Evolutionary conservation across 1,284 basidiomycete genomes (phyloP).

Genomic region (Ustilago xerochloae): DNA sequence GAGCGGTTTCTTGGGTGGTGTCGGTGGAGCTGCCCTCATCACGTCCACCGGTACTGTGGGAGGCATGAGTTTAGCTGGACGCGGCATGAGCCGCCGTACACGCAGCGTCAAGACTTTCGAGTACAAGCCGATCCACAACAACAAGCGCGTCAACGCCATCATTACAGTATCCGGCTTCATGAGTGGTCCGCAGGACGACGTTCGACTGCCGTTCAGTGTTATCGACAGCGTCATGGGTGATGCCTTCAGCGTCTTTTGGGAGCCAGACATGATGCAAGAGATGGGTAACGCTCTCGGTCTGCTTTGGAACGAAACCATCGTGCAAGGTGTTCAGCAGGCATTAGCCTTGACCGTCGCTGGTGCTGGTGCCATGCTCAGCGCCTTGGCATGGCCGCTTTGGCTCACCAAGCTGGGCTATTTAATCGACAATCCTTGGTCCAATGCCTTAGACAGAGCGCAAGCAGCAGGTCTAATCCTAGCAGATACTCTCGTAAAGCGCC

Average conservation of each 20-base stretch:
- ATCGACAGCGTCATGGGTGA: slow-evolving; percentile 68
- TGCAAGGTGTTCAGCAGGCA: slow-evolving; percentile 66
- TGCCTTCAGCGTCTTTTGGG: slow-evolving; percentile 65
- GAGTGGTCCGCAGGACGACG: slow-evolving; percentile 63
- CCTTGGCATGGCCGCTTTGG: slow-evolving; percentile 67
- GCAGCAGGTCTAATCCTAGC: slow-evolving; percentile 66
- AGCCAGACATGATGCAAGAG: slow-evolving; percentile 68
- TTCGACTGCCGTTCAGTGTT: slow-evolving; percentile 65
- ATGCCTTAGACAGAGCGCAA: slow-evolving; percentile 63
- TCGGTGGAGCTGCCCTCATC: slow-evolving; percentile 66
- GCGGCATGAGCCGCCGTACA: slow-evolving; percentile 65
- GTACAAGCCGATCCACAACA: slow-evolving; percentile 67
- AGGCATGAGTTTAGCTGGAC: slow-evolving; percentile 62
- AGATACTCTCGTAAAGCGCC: slow-evolving; percentile 61
- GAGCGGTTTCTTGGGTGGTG: slow-evolving; percentile 62
- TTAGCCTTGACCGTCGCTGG: slow-evolving; percentile 64
- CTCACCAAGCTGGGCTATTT: slow-evolving; percentile 66
- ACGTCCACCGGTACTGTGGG: slow-evolving; percentile 65
- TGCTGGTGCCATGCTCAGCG: slow-evolving; percentile 57
- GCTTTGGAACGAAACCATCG: slow-evolving; percentile 68
- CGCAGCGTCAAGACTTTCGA: slow-evolving; percentile 66
- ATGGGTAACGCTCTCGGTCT: slow-evolving; percentile 68
- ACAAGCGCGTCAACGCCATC: slow-evolving; percentile 68
- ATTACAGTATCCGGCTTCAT: slow-evolving; percentile 65
- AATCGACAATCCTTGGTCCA: slow-evolving; percentile 68